These are phyloP conservation scores for Lodderomyces pseudojiufengensis DNA, from an alignment of 1,139 yeast species.

Conservation along the genomic window DNA sequence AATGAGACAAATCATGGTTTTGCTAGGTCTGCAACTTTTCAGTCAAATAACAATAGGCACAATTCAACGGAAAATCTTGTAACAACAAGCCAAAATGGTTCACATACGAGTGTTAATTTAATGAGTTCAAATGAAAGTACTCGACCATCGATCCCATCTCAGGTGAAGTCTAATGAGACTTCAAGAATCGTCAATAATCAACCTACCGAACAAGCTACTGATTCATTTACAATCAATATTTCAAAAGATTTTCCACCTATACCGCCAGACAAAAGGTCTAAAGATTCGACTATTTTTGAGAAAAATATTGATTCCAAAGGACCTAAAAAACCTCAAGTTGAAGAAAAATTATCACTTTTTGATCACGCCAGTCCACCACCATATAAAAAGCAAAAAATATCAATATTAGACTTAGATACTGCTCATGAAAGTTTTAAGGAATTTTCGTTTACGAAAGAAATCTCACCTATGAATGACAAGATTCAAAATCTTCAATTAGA, in stretches of 20 bases:
- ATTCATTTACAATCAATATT: neutral
- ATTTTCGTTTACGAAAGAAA: too few species aligned
- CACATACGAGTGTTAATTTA: too few species aligned
- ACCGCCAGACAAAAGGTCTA: neutral
- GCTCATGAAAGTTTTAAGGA: constrained; percentile 11
- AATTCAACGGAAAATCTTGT: too few species aligned
- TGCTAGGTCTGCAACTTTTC: too few species aligned
- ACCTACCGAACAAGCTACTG: neutral
- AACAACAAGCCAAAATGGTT: too few species aligned
- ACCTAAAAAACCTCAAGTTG: too few species aligned
- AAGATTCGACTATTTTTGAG: neutral
- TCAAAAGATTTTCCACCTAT: neutral
- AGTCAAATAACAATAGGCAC: too few species aligned
- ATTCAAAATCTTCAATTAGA: constrained; percentile 6
- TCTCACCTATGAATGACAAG: constrained; percentile 7
- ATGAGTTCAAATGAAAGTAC: too few species aligned
- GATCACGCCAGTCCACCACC: constrained; percentile 4
- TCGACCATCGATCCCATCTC: too few species aligned
- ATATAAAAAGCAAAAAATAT: constrained; percentile 19
- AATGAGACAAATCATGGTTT: too few species aligned
- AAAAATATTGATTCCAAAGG: neutral
- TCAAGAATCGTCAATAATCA: neutral
- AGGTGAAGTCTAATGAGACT: too few species aligned
- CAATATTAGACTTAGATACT: constrained; percentile 19
- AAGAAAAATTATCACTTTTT: neutral